Base-by-base conservation (phyloP, 345 rosid species). In the Corchorus olitorius region DNA sequence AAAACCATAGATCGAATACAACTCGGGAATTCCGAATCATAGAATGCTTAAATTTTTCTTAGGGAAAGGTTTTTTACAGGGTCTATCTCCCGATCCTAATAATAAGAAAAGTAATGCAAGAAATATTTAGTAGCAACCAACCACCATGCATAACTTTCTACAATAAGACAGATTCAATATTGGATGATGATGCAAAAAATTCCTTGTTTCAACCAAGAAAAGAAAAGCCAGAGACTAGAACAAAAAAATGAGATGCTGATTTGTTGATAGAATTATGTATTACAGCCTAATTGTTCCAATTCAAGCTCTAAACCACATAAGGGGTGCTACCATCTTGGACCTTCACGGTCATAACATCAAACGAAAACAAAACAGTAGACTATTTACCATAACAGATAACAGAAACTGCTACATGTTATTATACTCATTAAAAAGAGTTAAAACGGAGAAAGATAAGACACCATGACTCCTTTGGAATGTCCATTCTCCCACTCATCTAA, bases 371-470 rank as follows among this genome's bases (percentile, higher is more conserved):
- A 73, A 49, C 8, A 33, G 35, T 27, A 20, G 33, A 56, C 70
- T 72, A 75, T 77, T 60, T 72, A 77, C 78, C 19, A 41, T 37
- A 13, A 15, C 79, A 74, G 8, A 43, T 14, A 27, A 27, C 61
- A 8, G 13, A 46, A 49, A 6, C 54, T 68, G 46, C 27, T 9
- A 76, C 3, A 3, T 50, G 17, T 33, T 39, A 39, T 33, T 39
- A 39, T 13, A 27, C 10, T 19, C 37, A 46, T 54, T 54, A 3
- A n/a, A 33, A 52, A 41, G 22, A 20, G 52, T 19, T 43, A 15
- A 54, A 2, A n/a, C 19, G 15, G 15, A 20, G 46, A 37, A 43
- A 6, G 16, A 33, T 20, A 41, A 35, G 50, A 39, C 60, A 4
- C 14, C 58, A 17, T 4, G 20, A 17, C 55, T 17, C 64, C 61